Conservation (phyloP, 345 rosid genomes). For the Eucalyptus regnans region DNA sequence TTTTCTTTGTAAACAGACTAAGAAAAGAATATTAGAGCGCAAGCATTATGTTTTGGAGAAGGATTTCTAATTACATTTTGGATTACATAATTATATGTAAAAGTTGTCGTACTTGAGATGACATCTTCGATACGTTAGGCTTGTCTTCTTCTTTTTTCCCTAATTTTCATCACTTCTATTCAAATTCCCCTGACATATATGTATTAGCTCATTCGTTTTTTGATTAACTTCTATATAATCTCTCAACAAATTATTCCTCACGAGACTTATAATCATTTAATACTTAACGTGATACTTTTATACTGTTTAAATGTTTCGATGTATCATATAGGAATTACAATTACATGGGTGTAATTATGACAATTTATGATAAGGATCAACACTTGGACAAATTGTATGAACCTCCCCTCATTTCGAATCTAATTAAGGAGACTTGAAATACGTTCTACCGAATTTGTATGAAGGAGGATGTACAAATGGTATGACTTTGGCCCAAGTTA, state of each 20-base stretch:
- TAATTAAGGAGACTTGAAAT: background rate
- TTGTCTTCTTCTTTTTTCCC: fast-evolving
- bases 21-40: background rate
- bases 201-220: background rate
- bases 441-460: background rate
- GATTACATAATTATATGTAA: background rate
- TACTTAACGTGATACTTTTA: background rate
- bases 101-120: background rate
- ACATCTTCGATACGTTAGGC: background rate
- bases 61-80: background rate
- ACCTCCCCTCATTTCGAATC: background rate
- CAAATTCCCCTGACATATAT: background rate
- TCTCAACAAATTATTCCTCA: background rate
- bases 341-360: background rate
- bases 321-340: background rate
- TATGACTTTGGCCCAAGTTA: background rate
- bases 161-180: background rate
- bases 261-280: background rate
- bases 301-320: background rate
- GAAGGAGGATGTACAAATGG: background rate
- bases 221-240: background rate
- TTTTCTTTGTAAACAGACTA: background rate
- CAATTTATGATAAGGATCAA: background rate
- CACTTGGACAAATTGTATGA: background rate
- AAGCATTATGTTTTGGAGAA: background rate